phyloP scores from a whole-genome alignment of 108 stramenopile genomes.

The Cyclotella kingstonii region DNA sequence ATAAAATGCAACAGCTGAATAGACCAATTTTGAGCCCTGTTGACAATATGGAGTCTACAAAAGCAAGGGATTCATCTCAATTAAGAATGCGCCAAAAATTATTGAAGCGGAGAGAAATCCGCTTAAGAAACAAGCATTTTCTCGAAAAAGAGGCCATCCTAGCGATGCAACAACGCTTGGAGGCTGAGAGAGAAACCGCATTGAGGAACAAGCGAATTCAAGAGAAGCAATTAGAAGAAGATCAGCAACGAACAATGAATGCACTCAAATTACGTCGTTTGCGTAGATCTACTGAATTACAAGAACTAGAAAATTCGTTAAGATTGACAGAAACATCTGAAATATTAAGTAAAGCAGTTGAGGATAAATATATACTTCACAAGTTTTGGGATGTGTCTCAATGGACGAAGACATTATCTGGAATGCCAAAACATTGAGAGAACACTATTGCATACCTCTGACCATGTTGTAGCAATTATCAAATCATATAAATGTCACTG shows the following conservation, averaged over 20 bases:
- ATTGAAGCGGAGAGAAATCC: conserved; percentile 1
- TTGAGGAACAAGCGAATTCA: background rate
- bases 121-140: conserved; percentile 1
- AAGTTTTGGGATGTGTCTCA: background rate
- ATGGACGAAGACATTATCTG: conserved; percentile 2
- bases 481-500: background rate
- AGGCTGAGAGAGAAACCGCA: background rate
- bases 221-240: background rate
- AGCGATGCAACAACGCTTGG: background rate
- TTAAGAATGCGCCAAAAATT: conserved; percentile 7
- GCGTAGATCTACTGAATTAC: conserved; percentile 2
- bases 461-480: background rate
- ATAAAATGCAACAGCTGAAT: background rate
- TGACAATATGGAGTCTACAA: conserved; percentile 1
- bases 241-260: background rate
- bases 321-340: background rate
- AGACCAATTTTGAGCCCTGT: background rate
- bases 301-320: conserved; percentile 6
- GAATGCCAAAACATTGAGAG: background rate
- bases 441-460: background rate
- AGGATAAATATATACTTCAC: background rate
- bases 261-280: background rate
- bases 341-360: background rate
- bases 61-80: background rate
- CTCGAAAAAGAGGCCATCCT: conserved; percentile 9